A percentile compares a stretch with the other conserved stretches of the same genome.
Conservation (phyloP, 1,139 yeast genomes). For the Blastobotrys serpentis region DNA sequence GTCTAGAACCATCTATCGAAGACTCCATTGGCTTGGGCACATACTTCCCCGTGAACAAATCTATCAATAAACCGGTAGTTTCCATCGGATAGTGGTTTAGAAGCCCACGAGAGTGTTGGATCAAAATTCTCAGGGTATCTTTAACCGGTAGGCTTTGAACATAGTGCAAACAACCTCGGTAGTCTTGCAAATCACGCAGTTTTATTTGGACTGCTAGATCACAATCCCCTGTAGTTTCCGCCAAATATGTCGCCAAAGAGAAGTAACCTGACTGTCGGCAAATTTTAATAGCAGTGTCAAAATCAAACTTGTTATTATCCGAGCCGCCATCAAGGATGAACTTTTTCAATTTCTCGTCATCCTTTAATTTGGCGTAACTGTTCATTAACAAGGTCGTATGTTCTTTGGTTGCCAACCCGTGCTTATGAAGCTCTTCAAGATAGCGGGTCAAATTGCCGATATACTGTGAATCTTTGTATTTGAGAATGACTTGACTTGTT, state of each 20-base stretch:
- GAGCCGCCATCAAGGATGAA: constrained; percentile 51
- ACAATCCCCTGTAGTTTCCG: constrained; percentile 71
- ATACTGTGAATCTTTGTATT: constrained; percentile 82
- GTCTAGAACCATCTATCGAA: constrained; percentile 13
- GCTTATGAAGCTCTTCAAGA: constrained; percentile 57
- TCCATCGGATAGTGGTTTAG: constrained; percentile 73
- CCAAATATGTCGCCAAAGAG: constrained; percentile 66
- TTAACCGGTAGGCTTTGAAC: constrained; percentile 71
- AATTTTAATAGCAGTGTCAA: constrained; percentile 65
- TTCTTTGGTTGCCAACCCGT: constrained; percentile 60
- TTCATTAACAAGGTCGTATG: constrained; percentile 81
- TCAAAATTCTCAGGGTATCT: constrained; percentile 70
- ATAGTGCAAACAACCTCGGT: constrained; percentile 61
- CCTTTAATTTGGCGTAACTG: constrained; percentile 77
- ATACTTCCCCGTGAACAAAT: constrained; percentile 85
- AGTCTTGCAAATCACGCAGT: constrained; percentile 63
- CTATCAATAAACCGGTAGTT: constrained; percentile 77
- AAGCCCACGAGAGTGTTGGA: constrained; percentile 63
- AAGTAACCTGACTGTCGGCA: constrained; percentile 77
- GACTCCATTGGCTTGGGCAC: constrained; percentile 42
- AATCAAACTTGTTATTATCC: constrained; percentile 54
- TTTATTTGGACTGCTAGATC: constrained; percentile 75
- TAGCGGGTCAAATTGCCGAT: constrained; percentile 64
- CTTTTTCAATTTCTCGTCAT: constrained; percentile 53
- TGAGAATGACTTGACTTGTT: constrained; percentile 75